These are phyloP conservation scores for Suillus subaureus DNA, from an alignment of 768 basidiomycete genomes.

Conservation along the genomic window DNA sequence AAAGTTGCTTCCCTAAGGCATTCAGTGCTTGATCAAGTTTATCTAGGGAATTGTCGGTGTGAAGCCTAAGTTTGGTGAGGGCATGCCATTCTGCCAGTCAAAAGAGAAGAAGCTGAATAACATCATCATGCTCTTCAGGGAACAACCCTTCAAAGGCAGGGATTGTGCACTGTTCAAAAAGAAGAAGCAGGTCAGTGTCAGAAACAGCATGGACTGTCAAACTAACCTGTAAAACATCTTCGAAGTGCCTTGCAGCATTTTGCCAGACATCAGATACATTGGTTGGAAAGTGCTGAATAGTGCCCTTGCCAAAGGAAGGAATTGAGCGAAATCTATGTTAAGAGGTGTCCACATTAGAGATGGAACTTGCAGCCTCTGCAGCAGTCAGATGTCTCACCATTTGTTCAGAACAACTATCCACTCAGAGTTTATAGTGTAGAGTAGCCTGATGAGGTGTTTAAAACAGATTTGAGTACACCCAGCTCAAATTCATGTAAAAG, in stretches of 20 bases:
- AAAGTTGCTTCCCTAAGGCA: conserved; percentile 19
- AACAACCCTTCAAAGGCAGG: conserved; percentile 36
- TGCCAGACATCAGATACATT: conserved; percentile 41
- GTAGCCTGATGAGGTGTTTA: conserved; percentile 38
- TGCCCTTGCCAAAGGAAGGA: conserved; percentile 26
- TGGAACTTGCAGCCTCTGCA: background rate
- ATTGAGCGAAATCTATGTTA: conserved; percentile 18
- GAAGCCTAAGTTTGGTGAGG: conserved; percentile 36
- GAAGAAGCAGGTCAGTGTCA: background rate
- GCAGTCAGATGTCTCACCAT: conserved; percentile 17
- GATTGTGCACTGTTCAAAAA: conserved; percentile 31
- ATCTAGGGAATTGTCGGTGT: conserved; percentile 29
- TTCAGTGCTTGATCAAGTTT: conserved; percentile 21
- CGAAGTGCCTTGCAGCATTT: conserved; percentile 41
- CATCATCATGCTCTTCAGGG: conserved; percentile 22
- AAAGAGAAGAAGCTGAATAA: conserved; percentile 26
- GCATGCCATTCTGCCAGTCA: conserved; percentile 36
- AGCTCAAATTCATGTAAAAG: conserved; percentile 45
- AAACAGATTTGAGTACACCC: conserved; percentile 41
- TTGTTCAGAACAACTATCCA: conserved; percentile 25
- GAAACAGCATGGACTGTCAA: background rate
- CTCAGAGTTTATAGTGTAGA: conserved; percentile 17
- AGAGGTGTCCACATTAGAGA: background rate
- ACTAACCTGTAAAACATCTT: conserved; percentile 44
- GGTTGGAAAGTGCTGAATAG: conserved; percentile 37